phyloP scores from a whole-genome alignment of 2,329 filamentous ascomycete species.

The Aspergillus sojae region DNA sequence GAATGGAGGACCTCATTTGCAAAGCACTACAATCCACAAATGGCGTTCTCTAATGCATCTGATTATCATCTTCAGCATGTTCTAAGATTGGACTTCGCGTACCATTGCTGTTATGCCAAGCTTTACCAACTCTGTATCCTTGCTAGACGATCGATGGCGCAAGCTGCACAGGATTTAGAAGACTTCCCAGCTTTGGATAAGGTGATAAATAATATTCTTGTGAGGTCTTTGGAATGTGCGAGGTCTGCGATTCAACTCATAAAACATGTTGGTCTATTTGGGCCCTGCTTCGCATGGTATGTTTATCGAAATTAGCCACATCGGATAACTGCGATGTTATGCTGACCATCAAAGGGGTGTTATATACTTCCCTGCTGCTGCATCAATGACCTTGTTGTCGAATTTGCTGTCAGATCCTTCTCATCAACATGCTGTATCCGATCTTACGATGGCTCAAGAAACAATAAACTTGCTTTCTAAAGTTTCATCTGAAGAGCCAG shows the following conservation, averaged over 20 bases:
- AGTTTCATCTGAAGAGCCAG: constrained; percentile 15
- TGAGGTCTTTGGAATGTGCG: constrained; percentile 12
- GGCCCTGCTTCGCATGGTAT: constrained; percentile 15
- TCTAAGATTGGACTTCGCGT: constrained; percentile 21
- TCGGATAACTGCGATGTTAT: neutral
- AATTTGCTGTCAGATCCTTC: neutral
- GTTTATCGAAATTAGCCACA: neutral
- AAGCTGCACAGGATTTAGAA: neutral
- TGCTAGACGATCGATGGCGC: neutral
- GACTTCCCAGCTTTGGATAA: neutral
- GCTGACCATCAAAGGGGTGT: constrained; percentile 14
- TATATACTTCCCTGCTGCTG: constrained; percentile 19
- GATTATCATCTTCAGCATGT: constrained; percentile 15
- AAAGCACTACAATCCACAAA: constrained; percentile 7
- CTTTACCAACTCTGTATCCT: constrained; percentile 17
- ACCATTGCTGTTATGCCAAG: constrained; percentile 21
- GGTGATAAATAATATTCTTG: neutral
- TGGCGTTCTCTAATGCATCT: constrained; percentile 4
- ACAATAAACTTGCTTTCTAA: constrained; percentile 8
- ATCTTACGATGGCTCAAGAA: constrained; percentile 9
- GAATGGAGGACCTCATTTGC: constrained; percentile 15
- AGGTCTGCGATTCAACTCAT: constrained; percentile 12
- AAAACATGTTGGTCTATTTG: neutral
- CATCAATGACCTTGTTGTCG: constrained; percentile 13
- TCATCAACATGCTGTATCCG: constrained; percentile 3